phyloP scores from a whole-genome alignment of 2,329 filamentous ascomycete genomes.

The Dactylellina drechsleri region DNA sequence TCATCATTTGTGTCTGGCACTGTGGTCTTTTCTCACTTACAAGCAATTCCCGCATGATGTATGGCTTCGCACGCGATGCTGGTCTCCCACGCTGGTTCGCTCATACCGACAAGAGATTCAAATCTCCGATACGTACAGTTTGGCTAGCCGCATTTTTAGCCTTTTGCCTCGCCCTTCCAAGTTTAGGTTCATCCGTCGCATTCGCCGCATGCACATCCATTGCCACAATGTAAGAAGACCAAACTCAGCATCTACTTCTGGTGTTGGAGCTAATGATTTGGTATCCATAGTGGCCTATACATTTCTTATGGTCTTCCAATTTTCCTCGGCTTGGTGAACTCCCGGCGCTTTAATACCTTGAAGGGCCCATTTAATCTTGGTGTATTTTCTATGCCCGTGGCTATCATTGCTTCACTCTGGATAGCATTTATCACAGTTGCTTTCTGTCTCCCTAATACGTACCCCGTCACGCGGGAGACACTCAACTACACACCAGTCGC shows the following conservation, averaged over 20 bases:
- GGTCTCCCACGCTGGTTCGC: constrained; percentile 69
- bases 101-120: constrained; percentile 66
- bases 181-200: constrained; percentile 68
- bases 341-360: constrained; percentile 64
- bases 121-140: constrained; percentile 66
- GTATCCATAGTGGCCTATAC: constrained; percentile 66
- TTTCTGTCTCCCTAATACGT: constrained; percentile 69
- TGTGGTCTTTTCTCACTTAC: constrained; percentile 71
- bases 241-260: background rate
- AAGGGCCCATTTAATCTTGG: constrained; percentile 70
- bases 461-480: constrained; percentile 69
- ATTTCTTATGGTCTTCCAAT: constrained; percentile 70
- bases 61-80: constrained; percentile 69
- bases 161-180: constrained; percentile 69
- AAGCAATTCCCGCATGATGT: constrained; percentile 70
- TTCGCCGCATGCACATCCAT: constrained; percentile 71
- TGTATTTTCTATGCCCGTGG: constrained; percentile 64
- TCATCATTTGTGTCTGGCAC: constrained; percentile 72
- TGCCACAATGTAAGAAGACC: constrained; percentile 63
- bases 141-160: constrained; percentile 68
- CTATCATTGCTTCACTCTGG: constrained; percentile 66
- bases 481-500: constrained; percentile 71
- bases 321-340: constrained; percentile 67
- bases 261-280: constrained; percentile 19
- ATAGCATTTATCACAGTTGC: constrained; percentile 69